phyloP scores from a whole-genome alignment of 306 rosid species.

The Casuarina glauca region DNA sequence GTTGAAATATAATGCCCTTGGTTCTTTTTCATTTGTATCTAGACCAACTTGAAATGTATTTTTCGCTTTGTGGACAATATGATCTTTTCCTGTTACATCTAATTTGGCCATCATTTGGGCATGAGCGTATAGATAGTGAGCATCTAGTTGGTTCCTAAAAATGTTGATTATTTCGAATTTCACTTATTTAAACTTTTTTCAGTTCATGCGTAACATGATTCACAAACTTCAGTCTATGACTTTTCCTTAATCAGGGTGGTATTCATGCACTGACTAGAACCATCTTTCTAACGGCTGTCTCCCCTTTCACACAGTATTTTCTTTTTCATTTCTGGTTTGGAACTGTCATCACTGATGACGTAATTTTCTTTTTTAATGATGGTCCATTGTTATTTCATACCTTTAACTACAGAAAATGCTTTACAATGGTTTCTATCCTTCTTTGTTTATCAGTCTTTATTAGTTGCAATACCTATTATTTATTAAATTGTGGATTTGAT shows the following conservation, averaged over 20 bases:
- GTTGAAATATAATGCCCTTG: not conserved
- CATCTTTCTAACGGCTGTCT: not conserved
- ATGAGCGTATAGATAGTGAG: not conserved
- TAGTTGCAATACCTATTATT: not conserved
- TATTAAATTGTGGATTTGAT: conserved; percentile 34
- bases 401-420: not conserved
- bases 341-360: not conserved
- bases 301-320: not conserved
- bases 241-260: not conserved
- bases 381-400: not conserved
- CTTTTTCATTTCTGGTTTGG: not conserved
- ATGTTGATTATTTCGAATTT: not conserved
- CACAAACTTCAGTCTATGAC: not conserved
- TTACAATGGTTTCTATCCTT: not conserved
- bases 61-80: not conserved
- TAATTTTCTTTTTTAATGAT: not conserved
- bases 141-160: not conserved
- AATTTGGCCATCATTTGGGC: not conserved
- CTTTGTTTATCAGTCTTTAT: not conserved
- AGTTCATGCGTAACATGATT: not conserved
- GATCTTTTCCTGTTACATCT: not conserved
- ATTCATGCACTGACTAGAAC: not conserved
- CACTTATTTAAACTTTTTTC: not conserved
- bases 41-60: not conserved
- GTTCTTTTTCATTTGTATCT: not conserved